Percentiles rank a stretch among this genome's conserved stretches.
Evolutionary conservation across 306 rosid genomes (phyloP).

Genomic region (Delonix regia): DNA sequence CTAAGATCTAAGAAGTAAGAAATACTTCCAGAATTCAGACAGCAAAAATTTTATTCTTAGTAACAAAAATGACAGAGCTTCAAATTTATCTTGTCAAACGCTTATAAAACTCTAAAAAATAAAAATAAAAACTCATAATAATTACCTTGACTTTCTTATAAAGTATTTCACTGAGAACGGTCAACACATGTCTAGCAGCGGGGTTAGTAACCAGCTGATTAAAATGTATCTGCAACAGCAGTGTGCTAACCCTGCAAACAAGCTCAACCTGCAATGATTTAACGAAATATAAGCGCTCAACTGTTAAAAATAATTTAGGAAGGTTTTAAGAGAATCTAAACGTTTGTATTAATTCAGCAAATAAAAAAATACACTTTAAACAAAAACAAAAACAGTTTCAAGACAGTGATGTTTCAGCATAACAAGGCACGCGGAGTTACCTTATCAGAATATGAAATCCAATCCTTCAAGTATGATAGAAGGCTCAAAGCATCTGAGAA

Average conservation of each 20-base stretch:
- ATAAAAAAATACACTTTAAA: neutral
- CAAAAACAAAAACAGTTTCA: neutral
- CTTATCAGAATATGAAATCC: conserved; percentile 88
- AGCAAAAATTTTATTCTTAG: neutral
- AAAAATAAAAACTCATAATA: neutral
- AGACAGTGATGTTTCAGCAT: conserved; percentile 9
- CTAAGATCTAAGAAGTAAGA: neutral
- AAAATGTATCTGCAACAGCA: conserved; percentile 74
- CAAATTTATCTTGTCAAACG: conserved; percentile 3
- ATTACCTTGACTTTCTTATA: conserved; percentile 81
- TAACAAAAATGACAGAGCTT: conserved; percentile 13
- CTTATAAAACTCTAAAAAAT: neutral
- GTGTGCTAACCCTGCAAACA: conserved; percentile 72
- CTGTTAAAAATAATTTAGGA: neutral
- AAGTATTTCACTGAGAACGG: conserved; percentile 65
- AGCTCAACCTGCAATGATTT: conserved; percentile 80
- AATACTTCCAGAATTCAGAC: neutral
- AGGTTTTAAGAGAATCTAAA: neutral
- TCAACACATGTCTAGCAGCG: conserved; percentile 71
- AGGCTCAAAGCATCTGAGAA: conserved; percentile 90
- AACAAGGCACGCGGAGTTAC: conserved; percentile 41
- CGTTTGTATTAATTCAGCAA: conserved; percentile 10
- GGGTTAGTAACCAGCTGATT: conserved; percentile 82
- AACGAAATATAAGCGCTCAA: conserved; percentile 3
- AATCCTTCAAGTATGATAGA: conserved; percentile 78